Percentiles rank a stretch among this genome's conserved stretches.
Conservation (phyloP, 176 grass and related monocot species). For the Oryza nivara region DNA sequence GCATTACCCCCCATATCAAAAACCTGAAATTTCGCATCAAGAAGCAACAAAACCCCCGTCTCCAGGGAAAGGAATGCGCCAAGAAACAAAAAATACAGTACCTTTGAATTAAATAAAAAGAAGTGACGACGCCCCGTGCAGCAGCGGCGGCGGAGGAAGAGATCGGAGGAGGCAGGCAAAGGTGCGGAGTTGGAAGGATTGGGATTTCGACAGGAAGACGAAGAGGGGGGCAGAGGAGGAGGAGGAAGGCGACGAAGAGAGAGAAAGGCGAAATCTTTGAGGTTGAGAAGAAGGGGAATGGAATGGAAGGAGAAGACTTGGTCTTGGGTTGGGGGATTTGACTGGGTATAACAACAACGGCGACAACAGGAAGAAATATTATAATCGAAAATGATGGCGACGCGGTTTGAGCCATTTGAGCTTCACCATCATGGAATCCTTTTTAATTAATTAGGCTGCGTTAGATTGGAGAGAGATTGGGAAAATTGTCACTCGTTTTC, state of each 20-base stretch:
- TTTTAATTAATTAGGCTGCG: neutral
- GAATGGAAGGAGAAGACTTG: constrained; percentile 35
- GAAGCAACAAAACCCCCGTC: constrained; percentile 5
- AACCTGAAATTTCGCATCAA: neutral
- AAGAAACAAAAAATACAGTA: constrained; percentile 10
- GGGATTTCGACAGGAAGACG: neutral
- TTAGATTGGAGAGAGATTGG: too few species aligned
- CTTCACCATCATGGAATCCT: neutral
- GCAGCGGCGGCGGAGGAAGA: neutral
- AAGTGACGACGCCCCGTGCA: constrained; percentile 11
- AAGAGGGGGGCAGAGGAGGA: neutral
- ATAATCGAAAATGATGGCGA: neutral
- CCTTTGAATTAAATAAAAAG: constrained; percentile 6
- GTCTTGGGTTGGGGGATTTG: constrained; percentile 23
- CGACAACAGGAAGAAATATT: too few species aligned
- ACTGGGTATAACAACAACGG: constrained; percentile 23
- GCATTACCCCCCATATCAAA: neutral
- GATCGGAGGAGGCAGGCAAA: neutral
- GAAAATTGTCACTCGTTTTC: too few species aligned
- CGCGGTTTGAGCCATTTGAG: constrained; percentile 33
- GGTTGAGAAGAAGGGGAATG: neutral
- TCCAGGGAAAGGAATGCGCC: neutral
- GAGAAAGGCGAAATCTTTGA: neutral
- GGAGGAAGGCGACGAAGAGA: neutral
- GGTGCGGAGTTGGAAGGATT: neutral